Conservation (phyloP, 2,329 filamentous ascomycete genomes). For the Ophiostoma fasciatum region DNA sequence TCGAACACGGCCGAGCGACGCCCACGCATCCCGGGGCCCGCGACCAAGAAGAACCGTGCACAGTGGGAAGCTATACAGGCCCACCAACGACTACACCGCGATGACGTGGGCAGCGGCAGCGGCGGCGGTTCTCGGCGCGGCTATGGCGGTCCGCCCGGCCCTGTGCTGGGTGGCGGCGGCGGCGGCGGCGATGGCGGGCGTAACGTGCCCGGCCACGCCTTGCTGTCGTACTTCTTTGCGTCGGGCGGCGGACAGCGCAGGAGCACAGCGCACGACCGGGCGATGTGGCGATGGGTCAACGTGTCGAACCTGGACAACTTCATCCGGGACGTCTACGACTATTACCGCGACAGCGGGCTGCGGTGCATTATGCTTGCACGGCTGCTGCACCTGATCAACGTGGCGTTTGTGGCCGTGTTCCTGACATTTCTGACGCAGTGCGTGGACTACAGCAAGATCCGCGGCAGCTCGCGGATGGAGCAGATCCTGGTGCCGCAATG, state of each 20-base stretch:
- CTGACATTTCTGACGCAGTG: slow-evolving; percentile 76
- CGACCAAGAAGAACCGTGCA: slow-evolving; percentile 28
- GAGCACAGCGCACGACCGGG: slow-evolving; percentile 47
- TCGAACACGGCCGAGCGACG: slow-evolving; percentile 3
- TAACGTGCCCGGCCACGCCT: slow-evolving; percentile 5
- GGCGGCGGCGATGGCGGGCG: no score
- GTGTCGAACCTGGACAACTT: slow-evolving; percentile 82
- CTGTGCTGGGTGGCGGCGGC: neutral
- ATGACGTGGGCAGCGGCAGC: slow-evolving; percentile 18
- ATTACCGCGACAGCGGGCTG: slow-evolving; percentile 69
- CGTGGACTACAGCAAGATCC: slow-evolving; percentile 65
- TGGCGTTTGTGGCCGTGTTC: slow-evolving; percentile 68
- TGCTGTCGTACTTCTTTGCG: slow-evolving; percentile 10
- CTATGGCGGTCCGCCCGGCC: slow-evolving; percentile 13
- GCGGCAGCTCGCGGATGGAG: slow-evolving; percentile 41
- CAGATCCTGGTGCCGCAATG: slow-evolving; percentile 56
- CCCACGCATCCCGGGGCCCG: slow-evolving; percentile 23
- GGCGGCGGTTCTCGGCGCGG: slow-evolving; percentile 14
- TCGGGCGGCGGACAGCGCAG: slow-evolving; percentile 4
- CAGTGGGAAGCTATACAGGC: slow-evolving; percentile 41
- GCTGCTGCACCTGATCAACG: slow-evolving; percentile 60
- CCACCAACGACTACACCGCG: slow-evolving; percentile 34
- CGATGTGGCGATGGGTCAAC: slow-evolving; percentile 88
- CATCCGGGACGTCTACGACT: slow-evolving; percentile 70
- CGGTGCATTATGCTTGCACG: slow-evolving; percentile 70